phyloP scores from a whole-genome alignment of 202 grass and related monocot genomes.

The Tripidium arundinaceum region DNA sequence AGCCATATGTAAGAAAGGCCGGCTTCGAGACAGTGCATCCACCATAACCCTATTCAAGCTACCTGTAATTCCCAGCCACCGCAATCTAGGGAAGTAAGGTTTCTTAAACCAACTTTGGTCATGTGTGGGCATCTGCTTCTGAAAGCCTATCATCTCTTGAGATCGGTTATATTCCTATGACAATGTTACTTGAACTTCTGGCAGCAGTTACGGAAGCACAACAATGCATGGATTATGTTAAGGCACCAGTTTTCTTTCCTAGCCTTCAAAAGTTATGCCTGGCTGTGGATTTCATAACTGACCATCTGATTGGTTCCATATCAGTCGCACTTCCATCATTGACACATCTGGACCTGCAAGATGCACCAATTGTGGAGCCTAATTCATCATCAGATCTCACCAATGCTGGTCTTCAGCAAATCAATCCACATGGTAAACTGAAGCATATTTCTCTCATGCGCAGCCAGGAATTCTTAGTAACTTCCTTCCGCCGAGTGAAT shows the following conservation, averaged over 20 bases:
- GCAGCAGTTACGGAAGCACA: conserved; percentile 26
- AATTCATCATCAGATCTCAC: conserved; percentile 73
- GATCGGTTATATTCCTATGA: conserved; percentile 84
- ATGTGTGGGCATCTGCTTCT: conserved; percentile 68
- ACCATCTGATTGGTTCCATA: conserved; percentile 74
- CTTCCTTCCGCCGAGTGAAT: conserved; percentile 75
- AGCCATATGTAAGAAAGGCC: conserved; percentile 78
- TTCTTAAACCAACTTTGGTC: conserved; percentile 65
- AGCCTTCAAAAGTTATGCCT: conserved; percentile 82
- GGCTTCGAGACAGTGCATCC: conserved; percentile 57
- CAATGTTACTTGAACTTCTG: conserved; percentile 74
- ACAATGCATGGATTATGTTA: conserved; percentile 40
- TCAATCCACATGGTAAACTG: conserved; percentile 77
- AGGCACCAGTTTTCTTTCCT: conserved; percentile 56
- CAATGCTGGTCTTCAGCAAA: conserved; percentile 79
- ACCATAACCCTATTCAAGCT: too few relatives aligned
- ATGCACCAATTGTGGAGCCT: conserved; percentile 81
- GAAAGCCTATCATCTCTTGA: conserved; percentile 63
- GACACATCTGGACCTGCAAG: conserved; percentile 82
- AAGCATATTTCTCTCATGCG: conserved; percentile 85
- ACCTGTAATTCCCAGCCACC: too few relatives aligned
- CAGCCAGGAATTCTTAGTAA: conserved; percentile 84
- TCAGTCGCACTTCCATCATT: conserved; percentile 66
- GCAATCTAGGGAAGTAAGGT: too few relatives aligned
- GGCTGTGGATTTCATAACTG: conserved; percentile 75